Percentiles rank a stretch among this genome's conserved stretches.
Conservation (phyloP, 768 basidiomycete species). For the Phlebiopsis flavidoalba region DNA sequence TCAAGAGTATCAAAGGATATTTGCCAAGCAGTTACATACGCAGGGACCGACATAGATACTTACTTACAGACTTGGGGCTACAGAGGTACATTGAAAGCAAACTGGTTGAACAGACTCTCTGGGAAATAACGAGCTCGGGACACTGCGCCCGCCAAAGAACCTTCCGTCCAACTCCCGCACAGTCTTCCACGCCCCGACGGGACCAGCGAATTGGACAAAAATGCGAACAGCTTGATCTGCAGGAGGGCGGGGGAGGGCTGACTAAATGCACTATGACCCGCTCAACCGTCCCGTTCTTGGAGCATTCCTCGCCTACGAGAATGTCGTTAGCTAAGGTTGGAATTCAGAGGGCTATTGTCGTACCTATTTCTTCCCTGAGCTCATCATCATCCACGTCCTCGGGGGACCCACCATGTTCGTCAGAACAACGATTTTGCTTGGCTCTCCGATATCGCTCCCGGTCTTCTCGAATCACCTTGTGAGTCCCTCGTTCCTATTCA, state of each 20-base stretch:
- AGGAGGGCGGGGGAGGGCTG: slow-evolving; percentile 56
- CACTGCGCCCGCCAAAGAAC: slow-evolving; percentile 83
- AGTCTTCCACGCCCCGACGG: slow-evolving; percentile 93
- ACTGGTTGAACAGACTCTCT: slow-evolving; percentile 47
- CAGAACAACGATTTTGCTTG: slow-evolving; percentile 84
- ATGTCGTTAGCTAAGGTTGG: background rate
- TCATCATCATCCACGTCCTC: slow-evolving; percentile 87
- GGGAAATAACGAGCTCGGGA: slow-evolving; percentile 81
- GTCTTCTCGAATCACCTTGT: slow-evolving; percentile 71
- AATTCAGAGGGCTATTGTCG: slow-evolving; percentile 20
- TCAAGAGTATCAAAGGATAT: too few species aligned
- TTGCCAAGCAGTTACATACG: too few species aligned
- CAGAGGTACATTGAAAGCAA: slow-evolving; percentile 45
- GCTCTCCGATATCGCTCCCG: slow-evolving; percentile 78
- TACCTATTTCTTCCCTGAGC: slow-evolving; percentile 83
- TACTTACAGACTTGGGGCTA: background rate
- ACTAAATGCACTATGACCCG: slow-evolving; percentile 81
- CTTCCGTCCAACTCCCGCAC: slow-evolving; percentile 91
- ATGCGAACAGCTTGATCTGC: slow-evolving; percentile 85
- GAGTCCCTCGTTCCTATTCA: slow-evolving; percentile 88
- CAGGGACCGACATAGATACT: background rate
- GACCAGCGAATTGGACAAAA: slow-evolving; percentile 87
- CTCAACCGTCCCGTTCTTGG: slow-evolving; percentile 89
- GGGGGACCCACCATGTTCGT: slow-evolving; percentile 79
- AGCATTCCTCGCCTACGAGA: slow-evolving; percentile 76